phyloP scores from a whole-genome alignment of 2,329 filamentous ascomycete genomes.

The Penicillium sp. region DNA sequence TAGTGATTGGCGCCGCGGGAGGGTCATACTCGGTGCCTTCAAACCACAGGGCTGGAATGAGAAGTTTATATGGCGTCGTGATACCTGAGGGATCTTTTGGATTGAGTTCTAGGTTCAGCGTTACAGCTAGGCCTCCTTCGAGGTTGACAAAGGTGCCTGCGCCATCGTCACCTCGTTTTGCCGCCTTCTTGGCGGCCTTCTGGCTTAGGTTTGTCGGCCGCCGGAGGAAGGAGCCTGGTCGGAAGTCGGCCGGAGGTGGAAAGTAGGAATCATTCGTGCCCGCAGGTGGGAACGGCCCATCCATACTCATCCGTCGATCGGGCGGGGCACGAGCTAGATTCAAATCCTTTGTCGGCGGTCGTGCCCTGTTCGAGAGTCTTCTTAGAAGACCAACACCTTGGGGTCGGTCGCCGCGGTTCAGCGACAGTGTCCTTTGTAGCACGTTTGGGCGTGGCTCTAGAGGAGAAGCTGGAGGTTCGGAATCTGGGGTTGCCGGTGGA shows the following conservation, averaged over 20 bases:
- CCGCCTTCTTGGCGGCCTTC: constrained; percentile 63
- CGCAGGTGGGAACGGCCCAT: constrained; percentile 35
- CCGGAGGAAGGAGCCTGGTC: constrained; percentile 63
- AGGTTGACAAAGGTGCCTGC: constrained; percentile 70
- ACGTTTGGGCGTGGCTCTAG: constrained; percentile 40
- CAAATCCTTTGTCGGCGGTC: constrained; percentile 48
- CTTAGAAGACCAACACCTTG: constrained; percentile 49
- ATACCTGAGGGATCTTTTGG: constrained; percentile 84
- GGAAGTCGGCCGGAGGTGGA: constrained; percentile 31
- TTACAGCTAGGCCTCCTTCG: constrained; percentile 83
- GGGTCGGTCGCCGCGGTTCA: constrained; percentile 60
- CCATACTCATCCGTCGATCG: constrained; percentile 42
- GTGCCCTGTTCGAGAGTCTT: constrained; percentile 51
- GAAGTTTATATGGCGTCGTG: constrained; percentile 82
- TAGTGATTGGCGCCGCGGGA: constrained; percentile 39
- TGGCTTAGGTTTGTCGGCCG: constrained; percentile 71
- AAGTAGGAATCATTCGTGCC: constrained; percentile 42
- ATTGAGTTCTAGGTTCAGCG: constrained; percentile 86
- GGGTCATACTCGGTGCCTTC: constrained; percentile 49
- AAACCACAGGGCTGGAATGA: constrained; percentile 76
- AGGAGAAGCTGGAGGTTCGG: constrained; percentile 44
- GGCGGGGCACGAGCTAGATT: constrained; percentile 33
- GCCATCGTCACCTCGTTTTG: constrained; percentile 58
- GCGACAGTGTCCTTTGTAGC: constrained; percentile 65
- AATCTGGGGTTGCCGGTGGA: constrained; percentile 68